These are phyloP conservation scores for Rhododendron ferrugineum DNA, from an alignment of 148 eudicot species.

Conservation along the genomic window DNA sequence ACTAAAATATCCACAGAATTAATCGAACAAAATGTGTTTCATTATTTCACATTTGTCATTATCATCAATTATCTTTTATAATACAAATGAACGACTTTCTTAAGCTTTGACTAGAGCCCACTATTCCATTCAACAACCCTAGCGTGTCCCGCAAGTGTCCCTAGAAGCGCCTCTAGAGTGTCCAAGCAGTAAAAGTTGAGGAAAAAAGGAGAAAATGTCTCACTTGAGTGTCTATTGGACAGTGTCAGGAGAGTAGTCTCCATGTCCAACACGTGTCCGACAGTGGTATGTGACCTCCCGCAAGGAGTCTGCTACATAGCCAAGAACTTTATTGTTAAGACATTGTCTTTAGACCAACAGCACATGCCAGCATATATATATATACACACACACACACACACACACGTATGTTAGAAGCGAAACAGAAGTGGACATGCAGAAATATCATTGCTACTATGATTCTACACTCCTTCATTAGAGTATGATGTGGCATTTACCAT, in stretches of 20 bases:
- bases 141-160: not conserved
- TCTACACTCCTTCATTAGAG: not conserved
- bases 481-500: not conserved
- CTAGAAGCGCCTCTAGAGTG: not conserved
- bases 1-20: not conserved
- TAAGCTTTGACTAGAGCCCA: not conserved
- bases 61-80: no score
- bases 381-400: no score
- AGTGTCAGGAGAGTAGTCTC: no score
- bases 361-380: not conserved
- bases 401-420: no score
- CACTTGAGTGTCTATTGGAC: not conserved
- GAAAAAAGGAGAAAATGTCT: no score
- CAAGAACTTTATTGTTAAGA: no score
- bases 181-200: not conserved
- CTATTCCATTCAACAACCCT: not conserved
- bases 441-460: not conserved
- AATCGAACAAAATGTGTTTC: not conserved
- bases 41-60: not conserved
- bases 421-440: not conserved
- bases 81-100: not conserved
- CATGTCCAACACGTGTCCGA: not conserved
- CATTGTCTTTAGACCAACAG: not conserved
- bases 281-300: not conserved
- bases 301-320: not conserved